Evolutionary conservation across 1,284 basidiomycete genomes (phyloP).

Genomic region (Ustilago cynodontis): DNA sequence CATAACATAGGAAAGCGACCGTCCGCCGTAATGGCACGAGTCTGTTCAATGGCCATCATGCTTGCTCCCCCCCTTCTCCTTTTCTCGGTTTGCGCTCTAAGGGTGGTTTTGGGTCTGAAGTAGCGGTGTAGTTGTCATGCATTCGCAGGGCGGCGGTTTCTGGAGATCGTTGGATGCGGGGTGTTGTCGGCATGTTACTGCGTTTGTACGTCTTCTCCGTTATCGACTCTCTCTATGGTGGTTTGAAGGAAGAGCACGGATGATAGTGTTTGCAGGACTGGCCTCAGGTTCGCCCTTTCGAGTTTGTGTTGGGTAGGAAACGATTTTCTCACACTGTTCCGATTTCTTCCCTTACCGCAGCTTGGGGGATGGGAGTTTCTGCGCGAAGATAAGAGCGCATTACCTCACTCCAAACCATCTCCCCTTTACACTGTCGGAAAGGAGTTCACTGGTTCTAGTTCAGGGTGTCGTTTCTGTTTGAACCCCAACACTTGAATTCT

Average conservation of each 20-base stretch:
- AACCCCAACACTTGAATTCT: neutral
- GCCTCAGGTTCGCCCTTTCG: slow-evolving; percentile 6
- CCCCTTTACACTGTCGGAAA: neutral
- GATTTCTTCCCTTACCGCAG: neutral
- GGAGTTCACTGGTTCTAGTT: neutral
- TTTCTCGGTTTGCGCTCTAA: slow-evolving; percentile 10
- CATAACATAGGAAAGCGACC: slow-evolving; percentile 50
- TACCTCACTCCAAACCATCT: slow-evolving; percentile 26
- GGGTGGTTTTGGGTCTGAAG: slow-evolving; percentile 2
- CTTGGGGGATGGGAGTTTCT: slow-evolving; percentile 18
- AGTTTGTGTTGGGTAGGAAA: neutral
- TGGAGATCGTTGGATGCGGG: slow-evolving; percentile 26
- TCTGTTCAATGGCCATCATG: slow-evolving; percentile 37
- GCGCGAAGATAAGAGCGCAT: slow-evolving; percentile 39
- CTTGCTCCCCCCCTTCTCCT: neutral
- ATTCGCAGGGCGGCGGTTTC: slow-evolving; percentile 10
- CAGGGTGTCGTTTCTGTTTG: neutral
- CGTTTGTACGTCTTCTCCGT: slow-evolving; percentile 16
- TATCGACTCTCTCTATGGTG: slow-evolving; percentile 21
- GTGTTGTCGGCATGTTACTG: slow-evolving; percentile 32
- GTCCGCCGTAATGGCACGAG: slow-evolving; percentile 51
- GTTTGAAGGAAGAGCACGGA: slow-evolving; percentile 12
- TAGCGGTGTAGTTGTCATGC: slow-evolving; percentile 19
- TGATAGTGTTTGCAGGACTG: slow-evolving; percentile 29
- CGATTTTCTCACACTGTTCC: neutral